Evolutionary conservation across 139 green algal genomes (phyloP).

Genomic region (Chlorella sp.): DNA sequence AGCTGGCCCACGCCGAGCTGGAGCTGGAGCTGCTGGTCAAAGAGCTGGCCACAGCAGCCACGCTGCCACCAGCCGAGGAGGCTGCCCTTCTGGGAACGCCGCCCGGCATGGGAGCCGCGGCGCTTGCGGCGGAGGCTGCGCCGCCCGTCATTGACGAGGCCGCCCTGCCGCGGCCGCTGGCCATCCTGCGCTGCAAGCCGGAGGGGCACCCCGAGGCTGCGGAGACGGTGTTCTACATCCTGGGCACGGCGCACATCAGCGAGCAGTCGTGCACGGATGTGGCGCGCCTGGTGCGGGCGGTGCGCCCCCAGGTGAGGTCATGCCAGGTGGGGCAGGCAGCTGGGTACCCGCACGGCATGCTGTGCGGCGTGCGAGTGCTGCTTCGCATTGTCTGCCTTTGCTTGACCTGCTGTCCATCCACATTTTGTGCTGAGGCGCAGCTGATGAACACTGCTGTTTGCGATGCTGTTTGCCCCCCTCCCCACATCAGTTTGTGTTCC

Average conservation of each 20-base stretch:
- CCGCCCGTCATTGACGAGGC: too few species aligned
- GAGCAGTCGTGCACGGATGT: neutral
- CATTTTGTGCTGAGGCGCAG: too few species aligned
- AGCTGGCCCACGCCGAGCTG: neutral
- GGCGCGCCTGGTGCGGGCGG: neutral
- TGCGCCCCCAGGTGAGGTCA: neutral
- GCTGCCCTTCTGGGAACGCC: neutral
- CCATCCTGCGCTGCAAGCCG: neutral
- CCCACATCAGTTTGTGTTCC: neutral
- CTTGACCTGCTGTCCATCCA: too few species aligned
- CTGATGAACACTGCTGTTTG: too few species aligned
- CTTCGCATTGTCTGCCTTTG: too few species aligned
- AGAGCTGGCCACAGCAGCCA: neutral
- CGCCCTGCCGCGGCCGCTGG: neutral
- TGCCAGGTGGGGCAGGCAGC: neutral
- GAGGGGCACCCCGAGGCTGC: neutral
- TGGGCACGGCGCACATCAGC: conserved; percentile 4
- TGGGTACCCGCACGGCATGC: too few species aligned
- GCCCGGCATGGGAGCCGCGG: neutral
- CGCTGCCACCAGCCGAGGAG: neutral
- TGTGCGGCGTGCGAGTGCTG: too few species aligned
- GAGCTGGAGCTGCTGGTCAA: neutral
- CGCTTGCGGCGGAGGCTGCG: too few species aligned
- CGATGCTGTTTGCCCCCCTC: too few species aligned
- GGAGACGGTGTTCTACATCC: neutral